Evolutionary conservation across 331 rosid genomes (phyloP).

Genomic region (Phaseolus coccineus): DNA sequence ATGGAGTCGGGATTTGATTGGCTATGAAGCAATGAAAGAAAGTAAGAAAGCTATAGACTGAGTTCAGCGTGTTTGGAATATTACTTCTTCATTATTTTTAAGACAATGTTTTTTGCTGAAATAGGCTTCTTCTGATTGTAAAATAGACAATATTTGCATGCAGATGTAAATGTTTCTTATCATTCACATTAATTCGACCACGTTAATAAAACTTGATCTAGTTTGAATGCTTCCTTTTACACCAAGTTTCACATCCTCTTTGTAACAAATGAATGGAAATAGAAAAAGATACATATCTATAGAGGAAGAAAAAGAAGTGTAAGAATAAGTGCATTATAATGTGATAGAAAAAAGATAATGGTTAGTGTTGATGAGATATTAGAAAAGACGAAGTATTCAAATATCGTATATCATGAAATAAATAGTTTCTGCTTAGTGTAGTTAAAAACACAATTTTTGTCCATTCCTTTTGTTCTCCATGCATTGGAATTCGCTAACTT

Average conservation of each 20-base stretch:
- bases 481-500: not conserved
- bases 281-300: not conserved
- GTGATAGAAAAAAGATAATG: too few relatives aligned
- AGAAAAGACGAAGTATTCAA: not conserved
- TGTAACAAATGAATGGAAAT: not conserved
- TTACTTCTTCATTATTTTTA: not conserved
- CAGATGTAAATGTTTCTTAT: not conserved
- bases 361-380: not conserved
- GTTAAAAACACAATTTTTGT: not conserved
- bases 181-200: not conserved
- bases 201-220: not conserved
- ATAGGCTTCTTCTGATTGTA: slow-evolving; percentile 1
- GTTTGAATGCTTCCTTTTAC: not conserved
- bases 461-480: not conserved
- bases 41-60: not conserved
- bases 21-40: slow-evolving; percentile 22
- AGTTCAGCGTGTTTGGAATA: not conserved
- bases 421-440: not conserved
- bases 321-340: too few relatives aligned
- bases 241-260: not conserved
- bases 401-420: not conserved
- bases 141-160: slow-evolving; percentile 7
- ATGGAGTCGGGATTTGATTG: slow-evolving; percentile 55
- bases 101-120: not conserved
- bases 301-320: not conserved